Percentiles rank a stretch among this genome's conserved stretches.
phyloP scores from a whole-genome alignment of 2,329 filamentous ascomycete species.

The Pseudogymnoascus sp. region DNA sequence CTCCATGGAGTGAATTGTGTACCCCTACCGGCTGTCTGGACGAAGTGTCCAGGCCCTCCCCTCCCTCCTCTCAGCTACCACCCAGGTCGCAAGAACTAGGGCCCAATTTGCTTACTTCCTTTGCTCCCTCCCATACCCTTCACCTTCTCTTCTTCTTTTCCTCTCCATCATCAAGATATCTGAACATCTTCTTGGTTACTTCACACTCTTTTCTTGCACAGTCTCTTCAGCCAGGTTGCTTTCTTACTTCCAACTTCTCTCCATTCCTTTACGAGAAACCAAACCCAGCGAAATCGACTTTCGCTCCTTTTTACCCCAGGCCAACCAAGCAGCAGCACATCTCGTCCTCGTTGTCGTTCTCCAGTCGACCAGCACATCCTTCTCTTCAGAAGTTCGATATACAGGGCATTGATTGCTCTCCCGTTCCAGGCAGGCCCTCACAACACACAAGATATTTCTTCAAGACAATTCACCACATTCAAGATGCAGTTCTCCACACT shows the following conservation, averaged over 20 bases:
- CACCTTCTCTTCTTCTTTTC: neutral
- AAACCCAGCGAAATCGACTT: slow-evolving; percentile 6
- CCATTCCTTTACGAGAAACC: neutral
- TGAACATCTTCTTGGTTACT: neutral
- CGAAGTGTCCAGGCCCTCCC: neutral
- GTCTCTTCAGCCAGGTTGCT: slow-evolving; percentile 5
- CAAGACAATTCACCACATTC: neutral
- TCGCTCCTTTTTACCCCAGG: neutral
- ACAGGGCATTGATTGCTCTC: slow-evolving; percentile 5
- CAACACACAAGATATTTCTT: neutral
- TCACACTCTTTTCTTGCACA: slow-evolving; percentile 9
- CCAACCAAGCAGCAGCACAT: neutral
- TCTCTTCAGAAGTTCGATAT: neutral
- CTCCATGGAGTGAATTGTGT: neutral
- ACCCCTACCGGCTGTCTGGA: neutral
- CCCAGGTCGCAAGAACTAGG: neutral
- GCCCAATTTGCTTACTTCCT: neutral
- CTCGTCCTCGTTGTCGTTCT: neutral
- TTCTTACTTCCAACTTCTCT: slow-evolving; percentile 2
- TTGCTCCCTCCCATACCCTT: neutral
- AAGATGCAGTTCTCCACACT: slow-evolving; percentile 3
- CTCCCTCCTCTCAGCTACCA: neutral
- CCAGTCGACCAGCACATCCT: neutral
- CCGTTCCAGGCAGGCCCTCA: slow-evolving; percentile 4
- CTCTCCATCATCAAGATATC: neutral